Evolutionary conservation across 768 basidiomycete genomes (phyloP), one percentile per base, ranked within the genome.

Genomic region (Boletus fagicola): DNA sequence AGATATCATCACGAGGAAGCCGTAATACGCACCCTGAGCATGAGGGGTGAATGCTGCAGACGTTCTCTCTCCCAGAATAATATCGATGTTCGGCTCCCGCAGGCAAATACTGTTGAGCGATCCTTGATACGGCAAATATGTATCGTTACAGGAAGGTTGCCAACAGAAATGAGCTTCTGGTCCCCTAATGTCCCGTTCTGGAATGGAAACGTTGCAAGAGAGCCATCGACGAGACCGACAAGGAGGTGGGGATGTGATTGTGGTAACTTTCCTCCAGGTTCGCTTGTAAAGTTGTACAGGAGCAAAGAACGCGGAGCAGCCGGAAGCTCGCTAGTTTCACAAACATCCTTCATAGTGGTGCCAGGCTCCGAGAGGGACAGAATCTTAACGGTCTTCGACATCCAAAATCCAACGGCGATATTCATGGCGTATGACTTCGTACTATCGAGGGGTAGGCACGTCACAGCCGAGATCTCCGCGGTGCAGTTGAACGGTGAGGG

Each of bases 391-490:
- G 70, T 63, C 62, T 87, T 87, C 4, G 81, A 80, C 22, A 79
- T 80, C 92, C 94, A 96, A 62, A 90, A 90, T 0, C 86, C 83
- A n/a, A 88, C 83, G 0, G 80, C 82, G 28, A 88, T 71, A 51
- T 80, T 62, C 11, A 71, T 70, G 1, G 88, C 70, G 53, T 76
- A 84, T 33, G 71, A 66, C 60, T 78, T 78, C 11, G 68, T 61
- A 0, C 75, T 65, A 61, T 87, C 80, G 18, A 83, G 64, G 0
- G 87, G 84, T 4, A 76, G 67, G 61, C 90, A 84, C 0, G 87
- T 86, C 35, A 94, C 73, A 0, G 87, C 81, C 11, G 91, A 88
- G 51, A 94, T 82, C 64, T 93, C 88, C 39, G 67, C 63, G 10
- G 54, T 60, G 56, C 59, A 67, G 44, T 28, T 31, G 16, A 64